Base-by-base conservation (phyloP, 2,329 filamentous ascomycete genomes). In the Talaromyces islandicus region DNA sequence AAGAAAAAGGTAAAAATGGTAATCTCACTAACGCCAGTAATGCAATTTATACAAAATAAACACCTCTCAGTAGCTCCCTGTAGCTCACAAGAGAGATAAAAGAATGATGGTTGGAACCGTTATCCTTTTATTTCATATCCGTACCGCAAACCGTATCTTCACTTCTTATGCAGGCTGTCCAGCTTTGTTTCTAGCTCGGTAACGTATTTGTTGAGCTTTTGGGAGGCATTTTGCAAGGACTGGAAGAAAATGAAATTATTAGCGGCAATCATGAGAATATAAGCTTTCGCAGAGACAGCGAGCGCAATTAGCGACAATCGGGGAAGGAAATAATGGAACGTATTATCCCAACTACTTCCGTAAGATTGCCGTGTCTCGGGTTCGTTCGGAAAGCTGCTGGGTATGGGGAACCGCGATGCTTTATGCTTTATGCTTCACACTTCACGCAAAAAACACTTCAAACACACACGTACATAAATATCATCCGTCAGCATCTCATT, bases 401-500 rank as follows among this genome's bases (percentile, higher is more conserved):
- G 35, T 38, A 38, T 7, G 2, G 12, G 12, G 12, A n/a, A 38
- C 14, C 6, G n/a, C 35, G 14, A n/a, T n/a, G 14, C 35, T 38
- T 38, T 6, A n/a, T 11, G 32, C 17, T 27, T 27, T 6, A 27
- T 6, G 25, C 25, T 27, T 27, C 6, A 27, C n/a, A n/a, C n/a
- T n/a, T 35, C 14, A n/a, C 35, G 32, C 32, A 17, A 17, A 14
- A 5, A 19, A 46, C 7, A 24, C 19, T 21, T 51, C 43, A 38
- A 52, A 25, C 6, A 57, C 27, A 35, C 48, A 88, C 91, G 77
- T 84, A 97, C 93, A 78, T 93, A 93, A 75, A 97, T 96, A 77
- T 97, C 93, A 78, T 96, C 92, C 63, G 88, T 93, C 77, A 97
- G 81, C 71, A 97, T 84, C 78, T 96, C 90, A 80, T 97, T 97